Base-by-base conservation (phyloP, 202 grass and related monocot genomes). In the Dendrocalamus latiflorus region DNA sequence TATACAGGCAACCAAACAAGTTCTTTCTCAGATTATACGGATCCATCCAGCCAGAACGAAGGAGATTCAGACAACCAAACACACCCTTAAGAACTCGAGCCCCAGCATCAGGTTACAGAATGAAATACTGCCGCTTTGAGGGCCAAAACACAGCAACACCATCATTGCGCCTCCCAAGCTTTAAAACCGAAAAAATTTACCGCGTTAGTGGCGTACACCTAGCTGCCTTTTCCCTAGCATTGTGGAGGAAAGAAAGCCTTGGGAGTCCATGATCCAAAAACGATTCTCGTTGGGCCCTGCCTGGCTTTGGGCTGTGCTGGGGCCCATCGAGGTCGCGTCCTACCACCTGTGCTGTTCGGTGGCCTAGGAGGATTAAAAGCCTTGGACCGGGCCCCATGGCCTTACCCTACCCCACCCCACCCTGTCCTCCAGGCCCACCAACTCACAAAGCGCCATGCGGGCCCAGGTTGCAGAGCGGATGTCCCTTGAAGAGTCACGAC, bases 211-310 rank as follows among this genome's bases (percentile, higher is more conserved):
- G n/a, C n/a, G n/a, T n/a, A n/a, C n/a, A n/a, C n/a, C n/a, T n/a
- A n/a, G n/a, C n/a, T n/a, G n/a, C n/a, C n/a, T 30, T 30, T 30
- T 2, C 28, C 28, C 28, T 30, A n/a, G 1, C 28, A 1, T 30
- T 30, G 28, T 2, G 28, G 28, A 30, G 28, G 9, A 49, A 15
- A 56, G 63, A 68, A 49, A 38, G 41, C 6, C 6, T n/a, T n/a
- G 14, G 13, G 9, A 54, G 57, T 43, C 47, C 84, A 55, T 15
- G 76, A 80, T 86, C 84, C 76, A 20, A 86, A 86, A 74, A 58
- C 24, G 84, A 86, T 80, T 74, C 76, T 67, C 26, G 13, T 5
- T 24, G 36, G 68, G 84, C 11, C 42, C 37, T 42, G 9, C 45
- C 33, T 42, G 15, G 26, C 5, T 20, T 20, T 65, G 11, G 56